Base-by-base conservation (phyloP, 164 flowering plant species). In the Cinnamomum chago region DNA sequence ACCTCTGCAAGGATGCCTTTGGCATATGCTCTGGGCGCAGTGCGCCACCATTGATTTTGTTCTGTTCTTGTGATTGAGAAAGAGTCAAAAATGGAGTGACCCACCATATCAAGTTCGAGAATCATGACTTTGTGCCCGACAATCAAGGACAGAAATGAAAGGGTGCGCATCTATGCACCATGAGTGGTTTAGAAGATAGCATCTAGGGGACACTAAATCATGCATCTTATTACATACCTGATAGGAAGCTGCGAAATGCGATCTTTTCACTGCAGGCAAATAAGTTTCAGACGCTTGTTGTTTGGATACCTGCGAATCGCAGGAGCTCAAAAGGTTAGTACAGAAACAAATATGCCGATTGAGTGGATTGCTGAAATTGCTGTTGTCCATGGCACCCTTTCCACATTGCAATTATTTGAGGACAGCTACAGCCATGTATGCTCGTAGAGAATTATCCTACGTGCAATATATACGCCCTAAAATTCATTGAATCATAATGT, bases 171-270 rank as follows among this genome's bases (percentile, higher is more conserved):
- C 28, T 23, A 24, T 3, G 33, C 67, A 64, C 25, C 67, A 23
- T 25, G 67, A 10, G 67, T 64, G 25, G 25, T 2, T 64, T 13
- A 64, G 25, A 64, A 64, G 33, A 64, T 2, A 25, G 60, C 60
- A 55, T 55, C 60, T 55, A 0, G 47, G 3, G 60, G n/a, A 55
- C n/a, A 13, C n/a, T 40, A 40, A 40, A 40, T 40, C 47, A 40
- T 55, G 20, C n/a, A 15, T 14, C 60, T 20, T 20, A 55, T 13
- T 55, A 10, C 72, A 70, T 82, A 95, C 99, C 97, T 95, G 91
- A 77, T 94, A 97, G 9, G 98, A 96, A 70, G 94, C 88, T 70
- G 88, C 88, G 84, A 96, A 96, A 75, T 89, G 86, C 22, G 98
- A 92, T 75, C 89, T 87, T 83, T 92, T 94, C 79, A 96, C 98